phyloP scores from a whole-genome alignment of 257 asterid species.

The Nicotiana otophora region DNA sequence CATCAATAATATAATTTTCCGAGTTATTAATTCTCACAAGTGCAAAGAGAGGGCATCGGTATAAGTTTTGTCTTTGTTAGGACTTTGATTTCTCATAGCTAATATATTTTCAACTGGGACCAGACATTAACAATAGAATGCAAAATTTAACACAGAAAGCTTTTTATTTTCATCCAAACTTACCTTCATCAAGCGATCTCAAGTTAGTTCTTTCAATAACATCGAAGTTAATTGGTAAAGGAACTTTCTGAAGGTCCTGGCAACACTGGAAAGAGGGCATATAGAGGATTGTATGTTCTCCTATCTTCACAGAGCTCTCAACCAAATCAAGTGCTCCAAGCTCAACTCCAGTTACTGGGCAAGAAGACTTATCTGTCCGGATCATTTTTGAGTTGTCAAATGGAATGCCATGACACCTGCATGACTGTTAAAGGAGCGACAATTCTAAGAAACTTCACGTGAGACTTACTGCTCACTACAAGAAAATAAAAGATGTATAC shows the following conservation, averaged over 20 bases:
- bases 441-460: conserved; percentile 5
- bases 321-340: conserved; percentile 51
- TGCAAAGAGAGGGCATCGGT: neutral
- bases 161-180: neutral
- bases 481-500: neutral
- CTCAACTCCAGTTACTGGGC: conserved; percentile 54
- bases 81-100: conserved; percentile 5
- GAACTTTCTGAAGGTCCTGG: conserved; percentile 41
- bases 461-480: neutral
- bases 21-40: too few relatives aligned
- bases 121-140: conserved; percentile 4
- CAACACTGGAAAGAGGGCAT: conserved; percentile 81
- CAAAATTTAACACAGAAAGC: neutral
- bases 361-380: conserved; percentile 22
- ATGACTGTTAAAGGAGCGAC: conserved; percentile 51
- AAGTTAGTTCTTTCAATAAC: conserved; percentile 72
- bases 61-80: neutral
- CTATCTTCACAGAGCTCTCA: conserved; percentile 67
- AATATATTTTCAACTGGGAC: conserved; percentile 9
- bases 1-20: too few relatives aligned
- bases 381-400: conserved; percentile 37
- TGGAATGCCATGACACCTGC: conserved; percentile 89
- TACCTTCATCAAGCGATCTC: conserved; percentile 81
- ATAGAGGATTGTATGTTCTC: conserved; percentile 60
- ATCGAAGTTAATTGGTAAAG: conserved; percentile 59